Conservation (phyloP, 2,329 filamentous ascomycete species). For the Alternaria infectoria region DNA sequence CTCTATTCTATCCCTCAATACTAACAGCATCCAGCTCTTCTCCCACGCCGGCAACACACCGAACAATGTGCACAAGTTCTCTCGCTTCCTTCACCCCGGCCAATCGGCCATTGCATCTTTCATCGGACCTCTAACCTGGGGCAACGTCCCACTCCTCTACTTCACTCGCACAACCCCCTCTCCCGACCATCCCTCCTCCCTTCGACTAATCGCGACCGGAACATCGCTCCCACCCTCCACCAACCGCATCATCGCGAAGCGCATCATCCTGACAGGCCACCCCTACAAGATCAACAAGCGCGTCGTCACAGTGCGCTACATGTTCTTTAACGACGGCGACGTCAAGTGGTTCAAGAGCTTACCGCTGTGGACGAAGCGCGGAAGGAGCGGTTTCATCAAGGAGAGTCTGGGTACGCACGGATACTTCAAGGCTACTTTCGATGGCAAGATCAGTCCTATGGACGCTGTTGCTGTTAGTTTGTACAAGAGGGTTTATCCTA, state of each 20-base stretch:
- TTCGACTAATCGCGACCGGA: conserved; percentile 83
- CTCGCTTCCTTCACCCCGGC: conserved; percentile 88
- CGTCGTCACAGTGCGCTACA: conserved; percentile 95
- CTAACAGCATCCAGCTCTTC: conserved; percentile 62
- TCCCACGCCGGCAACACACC: conserved; percentile 88
- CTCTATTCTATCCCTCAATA: neutral
- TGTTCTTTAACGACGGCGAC: conserved; percentile 98
- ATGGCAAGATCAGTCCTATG: conserved; percentile 93
- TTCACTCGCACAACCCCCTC: conserved; percentile 68
- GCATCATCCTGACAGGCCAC: conserved; percentile 91
- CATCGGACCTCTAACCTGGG: conserved; percentile 90
- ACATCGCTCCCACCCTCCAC: conserved; percentile 80
- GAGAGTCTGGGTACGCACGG: conserved; percentile 94
- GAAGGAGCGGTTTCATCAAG: conserved; percentile 89
- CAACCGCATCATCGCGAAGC: conserved; percentile 85
- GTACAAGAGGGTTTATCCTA: conserved; percentile 66
- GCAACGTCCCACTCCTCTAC: conserved; percentile 86
- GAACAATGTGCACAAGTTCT: conserved; percentile 97
- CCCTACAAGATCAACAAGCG: conserved; percentile 99
- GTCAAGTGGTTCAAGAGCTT: conserved; percentile 98
- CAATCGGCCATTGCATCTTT: conserved; percentile 89
- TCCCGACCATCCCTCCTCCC: conserved; percentile 39
- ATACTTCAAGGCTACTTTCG: conserved; percentile 99
- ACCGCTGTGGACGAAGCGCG: conserved; percentile 90
- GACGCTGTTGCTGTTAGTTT: conserved; percentile 87